phyloP scores from a whole-genome alignment of 2,329 filamentous ascomycete genomes.

The Rhynchosporium graminicola region DNA sequence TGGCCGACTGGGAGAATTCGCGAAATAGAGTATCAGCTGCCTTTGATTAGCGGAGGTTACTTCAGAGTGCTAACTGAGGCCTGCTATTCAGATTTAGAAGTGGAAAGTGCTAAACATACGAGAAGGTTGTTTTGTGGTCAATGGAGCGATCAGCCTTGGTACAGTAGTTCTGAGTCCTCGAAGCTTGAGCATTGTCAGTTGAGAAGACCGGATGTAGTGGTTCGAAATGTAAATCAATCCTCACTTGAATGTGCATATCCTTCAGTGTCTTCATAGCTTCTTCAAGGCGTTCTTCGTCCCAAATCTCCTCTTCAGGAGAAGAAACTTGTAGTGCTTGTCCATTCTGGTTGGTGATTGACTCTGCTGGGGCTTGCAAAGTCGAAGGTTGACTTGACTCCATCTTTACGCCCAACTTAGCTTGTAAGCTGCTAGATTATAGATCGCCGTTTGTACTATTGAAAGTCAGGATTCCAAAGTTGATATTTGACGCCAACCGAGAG shows the following conservation, averaged over 20 bases:
- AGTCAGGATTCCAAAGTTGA: background rate
- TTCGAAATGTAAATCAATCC: background rate
- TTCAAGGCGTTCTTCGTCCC: conserved; percentile 40
- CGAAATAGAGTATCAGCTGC: conserved; percentile 53
- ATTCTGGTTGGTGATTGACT: conserved; percentile 1
- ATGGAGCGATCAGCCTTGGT: conserved; percentile 52
- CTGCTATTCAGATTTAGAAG: background rate
- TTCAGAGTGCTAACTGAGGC: background rate
- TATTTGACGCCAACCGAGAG: background rate
- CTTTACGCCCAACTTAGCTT: background rate
- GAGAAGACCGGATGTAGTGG: background rate
- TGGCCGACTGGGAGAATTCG: conserved; percentile 51
- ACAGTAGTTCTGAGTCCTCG: conserved; percentile 51
- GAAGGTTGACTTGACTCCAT: conserved; percentile 11
- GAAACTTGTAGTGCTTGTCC: background rate
- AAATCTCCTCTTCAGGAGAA: conserved; percentile 30
- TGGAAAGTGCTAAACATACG: conserved; percentile 46
- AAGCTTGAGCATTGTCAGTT: conserved; percentile 41
- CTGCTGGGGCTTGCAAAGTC: background rate
- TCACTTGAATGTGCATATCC: conserved; percentile 42
- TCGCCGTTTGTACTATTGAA: too few relatives aligned
- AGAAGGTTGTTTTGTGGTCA: conserved; percentile 51
- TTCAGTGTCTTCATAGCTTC: conserved; percentile 39
- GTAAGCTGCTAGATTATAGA: background rate
- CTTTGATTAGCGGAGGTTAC: conserved; percentile 8